Conservation (phyloP, 2,329 filamentous ascomycete species). For the Rutstroemia sp. region DNA sequence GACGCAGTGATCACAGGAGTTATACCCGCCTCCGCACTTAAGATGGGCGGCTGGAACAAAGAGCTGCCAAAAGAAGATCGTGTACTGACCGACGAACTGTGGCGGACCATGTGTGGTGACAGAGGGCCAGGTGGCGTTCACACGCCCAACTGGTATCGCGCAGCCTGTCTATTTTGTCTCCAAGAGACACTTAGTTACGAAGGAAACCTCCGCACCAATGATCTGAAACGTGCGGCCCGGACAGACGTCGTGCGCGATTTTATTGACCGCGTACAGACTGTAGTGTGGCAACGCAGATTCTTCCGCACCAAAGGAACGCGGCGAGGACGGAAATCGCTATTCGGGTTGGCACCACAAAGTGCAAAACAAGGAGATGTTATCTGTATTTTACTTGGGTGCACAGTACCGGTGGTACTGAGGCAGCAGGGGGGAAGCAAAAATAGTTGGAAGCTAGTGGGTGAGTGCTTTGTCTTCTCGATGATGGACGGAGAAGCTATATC, state of each 20-base stretch:
- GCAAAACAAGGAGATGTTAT: constrained; percentile 11
- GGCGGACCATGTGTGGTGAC: constrained; percentile 19
- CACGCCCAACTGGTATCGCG: constrained; percentile 16
- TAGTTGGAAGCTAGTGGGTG: constrained; percentile 12
- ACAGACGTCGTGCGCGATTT: constrained; percentile 7
- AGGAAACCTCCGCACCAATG: constrained; percentile 12
- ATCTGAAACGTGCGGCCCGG: constrained; percentile 1
- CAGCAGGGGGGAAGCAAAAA: not conserved
- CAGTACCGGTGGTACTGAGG: constrained; percentile 17
- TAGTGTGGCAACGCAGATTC: constrained; percentile 14
- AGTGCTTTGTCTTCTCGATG: constrained; percentile 19
- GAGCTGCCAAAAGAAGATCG: not conserved
- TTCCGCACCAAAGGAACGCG: not conserved
- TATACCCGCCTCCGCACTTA: constrained; percentile 7
- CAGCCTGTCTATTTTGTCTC: constrained; percentile 14
- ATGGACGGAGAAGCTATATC: constrained; percentile 14
- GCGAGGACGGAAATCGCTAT: not conserved
- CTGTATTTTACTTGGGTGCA: constrained; percentile 21
- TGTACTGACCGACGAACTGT: constrained; percentile 10
- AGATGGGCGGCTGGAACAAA: constrained; percentile 12
- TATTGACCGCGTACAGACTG: constrained; percentile 13
- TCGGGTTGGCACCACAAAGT: constrained; percentile 9
- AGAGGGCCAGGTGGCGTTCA: constrained; percentile 14
- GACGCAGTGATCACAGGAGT: constrained; percentile 5
- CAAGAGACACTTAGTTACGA: not conserved